Percentiles rank a stretch among this genome's conserved stretches.
These are phyloP conservation scores for Hypoxylon rickii DNA, from an alignment of 495 filamentous ascomycete genomes.

Conservation along the genomic window DNA sequence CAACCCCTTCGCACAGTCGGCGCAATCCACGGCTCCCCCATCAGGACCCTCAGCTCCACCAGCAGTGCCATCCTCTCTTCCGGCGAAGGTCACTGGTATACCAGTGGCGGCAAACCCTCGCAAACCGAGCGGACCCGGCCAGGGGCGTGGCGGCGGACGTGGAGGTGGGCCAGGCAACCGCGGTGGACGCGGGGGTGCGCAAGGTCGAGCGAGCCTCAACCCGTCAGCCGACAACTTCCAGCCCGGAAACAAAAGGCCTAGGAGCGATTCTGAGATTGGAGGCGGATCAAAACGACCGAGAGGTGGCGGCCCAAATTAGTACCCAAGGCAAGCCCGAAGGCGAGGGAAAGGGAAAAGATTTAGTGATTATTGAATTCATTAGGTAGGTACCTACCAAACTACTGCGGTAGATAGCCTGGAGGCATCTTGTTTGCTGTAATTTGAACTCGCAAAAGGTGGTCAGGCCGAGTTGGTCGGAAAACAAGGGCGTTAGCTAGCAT, in stretches of 20 bases:
- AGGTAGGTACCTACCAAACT: too few relatives aligned
- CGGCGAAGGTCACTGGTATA: slow-evolving; percentile 37
- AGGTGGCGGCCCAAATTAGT: slow-evolving; percentile 36
- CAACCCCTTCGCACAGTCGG: slow-evolving; percentile 37
- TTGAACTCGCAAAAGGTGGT: slow-evolving; percentile 2
- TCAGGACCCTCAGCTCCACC: slow-evolving; percentile 19
- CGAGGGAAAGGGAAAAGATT: neutral
- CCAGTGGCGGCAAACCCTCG: slow-evolving; percentile 31
- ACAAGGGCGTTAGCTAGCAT: slow-evolving; percentile 17
- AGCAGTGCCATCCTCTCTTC: slow-evolving; percentile 33
- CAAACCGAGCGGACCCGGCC: slow-evolving; percentile 33
- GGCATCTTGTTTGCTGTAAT: too few relatives aligned
- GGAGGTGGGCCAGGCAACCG: slow-evolving; percentile 35
- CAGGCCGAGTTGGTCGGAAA: slow-evolving; percentile 13
- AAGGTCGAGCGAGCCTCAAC: slow-evolving; percentile 54
- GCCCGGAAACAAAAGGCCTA: slow-evolving; percentile 67
- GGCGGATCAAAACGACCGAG: slow-evolving; percentile 39
- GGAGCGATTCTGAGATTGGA: slow-evolving; percentile 63
- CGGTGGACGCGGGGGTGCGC: slow-evolving; percentile 36
- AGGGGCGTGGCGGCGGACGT: slow-evolving; percentile 35
- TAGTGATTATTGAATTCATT: neutral
- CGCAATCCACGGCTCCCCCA: slow-evolving; percentile 25
- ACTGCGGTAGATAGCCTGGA: too few relatives aligned
- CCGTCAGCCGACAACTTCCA: slow-evolving; percentile 62
- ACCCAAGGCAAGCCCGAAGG: neutral